Conservation (phyloP, 345 rosid species). For the Eucalyptus sideroxylon region DNA sequence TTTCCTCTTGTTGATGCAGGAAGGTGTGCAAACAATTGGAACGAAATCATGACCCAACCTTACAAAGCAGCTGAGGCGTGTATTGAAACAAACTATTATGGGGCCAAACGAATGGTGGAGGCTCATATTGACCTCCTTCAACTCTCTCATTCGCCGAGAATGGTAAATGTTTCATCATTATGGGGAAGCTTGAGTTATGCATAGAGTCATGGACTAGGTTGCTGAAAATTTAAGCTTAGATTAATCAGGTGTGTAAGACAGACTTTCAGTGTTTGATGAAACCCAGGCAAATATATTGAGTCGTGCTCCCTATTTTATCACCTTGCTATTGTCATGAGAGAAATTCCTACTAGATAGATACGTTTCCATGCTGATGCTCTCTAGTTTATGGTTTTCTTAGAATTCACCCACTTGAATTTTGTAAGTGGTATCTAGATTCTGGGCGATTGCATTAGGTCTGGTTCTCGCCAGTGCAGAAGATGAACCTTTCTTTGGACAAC, state of each 20-base stretch:
- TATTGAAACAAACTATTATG: slow-evolving; percentile 30
- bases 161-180: slow-evolving; percentile 33
- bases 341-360: background rate
- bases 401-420: background rate
- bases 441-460: background rate
- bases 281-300: background rate
- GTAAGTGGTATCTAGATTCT: background rate
- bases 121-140: slow-evolving; percentile 33
- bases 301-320: background rate
- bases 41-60: slow-evolving; percentile 5
- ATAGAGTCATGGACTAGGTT: background rate
- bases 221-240: background rate
- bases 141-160: slow-evolving; percentile 25
- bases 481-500: background rate
- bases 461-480: background rate
- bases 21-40: background rate
- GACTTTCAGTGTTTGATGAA: background rate
- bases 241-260: background rate
- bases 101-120: slow-evolving; percentile 30
- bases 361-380: background rate
- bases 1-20: background rate
- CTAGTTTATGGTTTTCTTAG: background rate
- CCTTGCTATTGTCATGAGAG: background rate
- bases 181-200: slow-evolving; percentile 23
- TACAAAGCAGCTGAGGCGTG: slow-evolving; percentile 22